phyloP scores from a whole-genome alignment of 2,329 filamentous ascomycete species.

The Diaporthe helianthi region DNA sequence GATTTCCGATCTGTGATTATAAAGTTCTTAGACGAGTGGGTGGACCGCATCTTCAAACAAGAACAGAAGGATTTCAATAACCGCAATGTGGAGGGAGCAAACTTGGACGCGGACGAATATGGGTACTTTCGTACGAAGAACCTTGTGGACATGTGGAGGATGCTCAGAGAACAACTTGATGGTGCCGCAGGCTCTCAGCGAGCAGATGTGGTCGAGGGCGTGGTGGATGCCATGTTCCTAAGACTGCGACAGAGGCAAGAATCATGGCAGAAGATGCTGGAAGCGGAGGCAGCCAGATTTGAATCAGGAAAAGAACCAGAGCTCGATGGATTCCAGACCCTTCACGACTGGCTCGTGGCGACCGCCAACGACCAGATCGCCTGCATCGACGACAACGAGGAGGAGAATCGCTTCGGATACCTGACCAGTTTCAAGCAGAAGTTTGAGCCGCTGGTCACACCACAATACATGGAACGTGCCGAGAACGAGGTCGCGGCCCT shows the following conservation, averaged over 20 bases:
- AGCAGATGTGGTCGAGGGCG: conserved; percentile 89
- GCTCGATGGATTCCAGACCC: conserved; percentile 73
- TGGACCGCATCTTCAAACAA: conserved; percentile 85
- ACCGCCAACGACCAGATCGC: conserved; percentile 99
- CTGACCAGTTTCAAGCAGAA: conserved; percentile 85
- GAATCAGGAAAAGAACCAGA: conserved; percentile 62
- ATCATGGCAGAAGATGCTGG: conserved; percentile 86
- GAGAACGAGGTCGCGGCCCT: conserved; percentile 76
- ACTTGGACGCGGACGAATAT: conserved; percentile 86
- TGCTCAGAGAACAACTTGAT: conserved; percentile 91
- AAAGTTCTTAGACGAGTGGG: conserved; percentile 95
- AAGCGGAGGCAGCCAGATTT: conserved; percentile 82
- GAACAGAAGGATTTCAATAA: conserved; percentile 84
- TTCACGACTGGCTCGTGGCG: conserved; percentile 96
- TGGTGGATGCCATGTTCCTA: conserved; percentile 94
- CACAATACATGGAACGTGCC: conserved; percentile 79
- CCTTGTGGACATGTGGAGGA: conserved; percentile 93
- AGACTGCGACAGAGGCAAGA: conserved; percentile 83
- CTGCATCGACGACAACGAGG: conserved; percentile 91
- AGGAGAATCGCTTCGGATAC: conserved; percentile 78
- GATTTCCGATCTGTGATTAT: conserved; percentile 97
- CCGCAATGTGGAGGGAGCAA: conserved; percentile 74
- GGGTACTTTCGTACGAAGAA: conserved; percentile 93
- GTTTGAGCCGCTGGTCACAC: conserved; percentile 80
- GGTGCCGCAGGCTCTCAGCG: conserved; percentile 86